Evolutionary conservation across 2,329 filamentous ascomycete genomes (phyloP), one percentile per base, ranked within the genome.

Genomic region (Fusarium paranaense): DNA sequence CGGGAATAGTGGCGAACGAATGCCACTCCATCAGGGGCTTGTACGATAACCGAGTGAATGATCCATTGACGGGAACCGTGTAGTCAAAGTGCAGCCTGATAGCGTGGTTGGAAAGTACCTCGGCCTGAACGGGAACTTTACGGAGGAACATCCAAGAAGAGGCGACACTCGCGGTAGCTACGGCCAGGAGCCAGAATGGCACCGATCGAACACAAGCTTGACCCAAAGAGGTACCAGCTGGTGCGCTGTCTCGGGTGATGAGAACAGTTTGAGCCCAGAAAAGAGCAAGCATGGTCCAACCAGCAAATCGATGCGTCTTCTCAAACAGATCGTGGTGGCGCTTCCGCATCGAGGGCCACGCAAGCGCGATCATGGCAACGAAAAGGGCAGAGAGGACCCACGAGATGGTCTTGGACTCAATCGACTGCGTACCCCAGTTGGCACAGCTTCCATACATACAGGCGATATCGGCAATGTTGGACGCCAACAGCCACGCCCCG

Each of bases 111-210:
- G 94, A 96, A 9, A 97, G 89, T 3, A 87, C 84, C 78, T 94
- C 91, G 4, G 91, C 86, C n/a, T 87, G 84, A 66, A 95, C 92
- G 2, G 85, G 84, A 52, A 94, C 90, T 73, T 90, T 91, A 60
- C 93, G 90, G 25, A 96, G 89, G 66, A 90, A 88, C 2, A 92
- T 80, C 94, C 94, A 97, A 1, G 94, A 93, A 50, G 92, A 90
- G 42, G 92, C 85, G 68, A 95, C 87, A 72, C 91, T 88, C 27
- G 86, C 75, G 1, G 93, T 94, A 18, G 91, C 90, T 30, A 89
- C 79, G 22, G 89, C 76, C 7, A 96, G 85, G 73, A 93, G 88
- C 92, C 93, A 96, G 81, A 96, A 84, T 0, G 83, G 78, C 0
- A 87, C 85, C 4, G 81, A 84, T 9, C 77, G 75, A 27, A 83